These are phyloP conservation scores for Nicotiana tabacum DNA, from an alignment of 257 asterid species.

Conservation along the genomic window DNA sequence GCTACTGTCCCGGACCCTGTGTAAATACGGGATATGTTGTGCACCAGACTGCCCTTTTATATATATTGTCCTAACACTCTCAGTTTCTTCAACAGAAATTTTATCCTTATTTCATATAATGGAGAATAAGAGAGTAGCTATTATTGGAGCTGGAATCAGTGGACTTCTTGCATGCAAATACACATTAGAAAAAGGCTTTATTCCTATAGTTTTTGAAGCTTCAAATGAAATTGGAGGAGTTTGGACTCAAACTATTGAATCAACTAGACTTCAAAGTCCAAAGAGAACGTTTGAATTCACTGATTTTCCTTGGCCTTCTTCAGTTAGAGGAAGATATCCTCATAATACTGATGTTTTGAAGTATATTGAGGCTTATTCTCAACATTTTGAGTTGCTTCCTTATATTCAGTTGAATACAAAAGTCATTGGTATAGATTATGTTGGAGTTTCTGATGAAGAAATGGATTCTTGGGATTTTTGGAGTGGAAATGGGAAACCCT, in stretches of 20 bases:
- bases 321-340: constrained; percentile 35
- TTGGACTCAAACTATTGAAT: constrained; percentile 50
- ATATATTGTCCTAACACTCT: too few relatives aligned
- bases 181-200: constrained; percentile 34
- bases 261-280: constrained; percentile 39
- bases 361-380: constrained; percentile 49
- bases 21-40: too few relatives aligned
- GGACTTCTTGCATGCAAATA: constrained; percentile 72
- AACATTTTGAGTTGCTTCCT: constrained; percentile 24
- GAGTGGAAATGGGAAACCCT: constrained; percentile 52
- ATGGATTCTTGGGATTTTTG: constrained; percentile 43
- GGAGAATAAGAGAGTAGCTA: constrained; percentile 54
- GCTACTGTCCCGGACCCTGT: too few relatives aligned
- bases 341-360: constrained; percentile 19
- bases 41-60: too few relatives aligned
- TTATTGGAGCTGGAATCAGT: constrained; percentile 63
- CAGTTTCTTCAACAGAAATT: too few relatives aligned
- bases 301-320: constrained; percentile 62
- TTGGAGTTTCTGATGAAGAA: constrained; percentile 37
- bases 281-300: constrained; percentile 36
- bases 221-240: constrained; percentile 42
- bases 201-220: constrained; percentile 47
- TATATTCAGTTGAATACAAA: constrained; percentile 34
- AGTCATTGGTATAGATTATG: constrained; percentile 41
- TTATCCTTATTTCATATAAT: background rate